Evolutionary conservation across 2,329 filamentous ascomycete species (phyloP), one percentile per base, ranked within the genome.

Genomic region (Aspergillus sp.): DNA sequence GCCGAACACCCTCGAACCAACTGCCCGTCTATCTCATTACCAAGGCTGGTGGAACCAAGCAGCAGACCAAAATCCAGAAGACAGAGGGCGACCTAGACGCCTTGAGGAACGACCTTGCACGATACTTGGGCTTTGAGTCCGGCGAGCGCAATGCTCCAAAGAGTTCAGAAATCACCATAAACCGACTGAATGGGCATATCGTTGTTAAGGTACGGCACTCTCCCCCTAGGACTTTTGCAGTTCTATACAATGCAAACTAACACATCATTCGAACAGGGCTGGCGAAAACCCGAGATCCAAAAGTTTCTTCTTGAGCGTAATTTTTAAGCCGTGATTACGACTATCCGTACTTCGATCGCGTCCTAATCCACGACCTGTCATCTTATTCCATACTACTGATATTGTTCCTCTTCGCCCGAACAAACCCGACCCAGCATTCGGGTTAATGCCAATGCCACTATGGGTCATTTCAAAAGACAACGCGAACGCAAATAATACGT

Each of bases 11-110:
- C 1, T 87, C 84, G 39, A 84, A 86, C 48, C 86, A 91, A 64
- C 79, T 95, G 3, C 86, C 91, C 22, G 83, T 98, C 45, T 99
- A 98, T 77, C 80, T 86, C 15, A 80, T 86, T 64, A 79, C 77
- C 63, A 93, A 90, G 78, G 82, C 86, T 12, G 91, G 91, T 52
- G 90, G 91, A 13, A 95, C 90, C 63, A 81, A 87, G 70, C 85
- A 86, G 67, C 76, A 89, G 67, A 96, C 93, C 5, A 75, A 85
- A 56, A 77, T 99, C 56, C 89, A 91, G 73, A 92, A 90, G 75
- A 83, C 93, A 50, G 86, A 91, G 57, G 95, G 95, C 15, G 83
- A 96, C 71, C 69, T 86, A 50, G 74, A 79, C 33, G 82, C 79
- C 3, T 72, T 98, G 62, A 81, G 84, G 60, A 74, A 82, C 37